phyloP scores from a whole-genome alignment of 106 monocot species.

The Dactylorhiza incarnata region DNA sequence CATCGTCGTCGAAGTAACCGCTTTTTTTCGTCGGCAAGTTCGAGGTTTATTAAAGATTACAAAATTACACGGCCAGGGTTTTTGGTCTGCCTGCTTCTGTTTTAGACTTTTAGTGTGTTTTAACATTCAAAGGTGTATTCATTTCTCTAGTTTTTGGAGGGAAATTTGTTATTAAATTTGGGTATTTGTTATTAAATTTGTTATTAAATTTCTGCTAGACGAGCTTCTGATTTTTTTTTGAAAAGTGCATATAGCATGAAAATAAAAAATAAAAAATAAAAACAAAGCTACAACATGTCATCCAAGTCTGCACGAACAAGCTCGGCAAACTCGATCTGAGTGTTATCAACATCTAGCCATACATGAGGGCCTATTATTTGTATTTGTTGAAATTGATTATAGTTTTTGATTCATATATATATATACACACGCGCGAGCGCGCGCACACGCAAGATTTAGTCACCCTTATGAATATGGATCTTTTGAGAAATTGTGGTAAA shows the following conservation, averaged over 20 bases:
- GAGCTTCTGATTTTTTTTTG: neutral
- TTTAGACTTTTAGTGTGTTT: neutral
- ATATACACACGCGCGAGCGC: no score
- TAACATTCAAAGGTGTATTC: neutral
- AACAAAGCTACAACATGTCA: no score
- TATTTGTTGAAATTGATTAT: neutral
- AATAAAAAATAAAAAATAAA: no score
- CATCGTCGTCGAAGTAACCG: neutral
- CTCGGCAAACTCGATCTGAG: no score
- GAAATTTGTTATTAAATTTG: neutral
- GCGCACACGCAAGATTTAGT: no score
- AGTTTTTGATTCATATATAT: neutral
- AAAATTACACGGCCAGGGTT: constrained; percentile 7
- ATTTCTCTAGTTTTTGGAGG: neutral
- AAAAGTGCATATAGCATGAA: no score
- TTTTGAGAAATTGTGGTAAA: no score
- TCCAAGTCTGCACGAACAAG: no score
- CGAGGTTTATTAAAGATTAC: neutral
- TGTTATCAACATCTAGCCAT: no score
- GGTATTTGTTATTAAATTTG: neutral
- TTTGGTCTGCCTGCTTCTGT: constrained; percentile 13
- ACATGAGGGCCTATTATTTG: neutral
- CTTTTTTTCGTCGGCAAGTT: neutral
- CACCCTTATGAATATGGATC: no score
- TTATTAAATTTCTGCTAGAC: neutral